Percentiles rank a stretch among this genome's conserved stretches.
Evolutionary conservation across 2,329 filamentous ascomycete species (phyloP).

Genomic region (Macroventuria anomochaeta): DNA sequence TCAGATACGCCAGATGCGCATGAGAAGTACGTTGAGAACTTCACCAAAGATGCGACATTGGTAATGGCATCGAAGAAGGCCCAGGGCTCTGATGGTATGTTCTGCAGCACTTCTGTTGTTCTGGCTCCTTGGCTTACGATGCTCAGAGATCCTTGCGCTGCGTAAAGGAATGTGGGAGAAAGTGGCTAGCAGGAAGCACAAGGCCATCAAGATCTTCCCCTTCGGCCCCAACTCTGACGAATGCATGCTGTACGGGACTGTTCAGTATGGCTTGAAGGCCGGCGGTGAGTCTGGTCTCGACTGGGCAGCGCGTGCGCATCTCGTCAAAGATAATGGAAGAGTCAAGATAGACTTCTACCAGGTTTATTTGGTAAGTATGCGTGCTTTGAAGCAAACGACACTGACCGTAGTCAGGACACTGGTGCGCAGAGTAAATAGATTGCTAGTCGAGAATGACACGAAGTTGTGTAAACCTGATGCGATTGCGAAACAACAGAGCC

Average conservation of each 20-base stretch:
- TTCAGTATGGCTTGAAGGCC: constrained; percentile 61
- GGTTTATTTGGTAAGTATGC: constrained; percentile 58
- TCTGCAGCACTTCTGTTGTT: neutral
- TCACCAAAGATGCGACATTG: constrained; percentile 58
- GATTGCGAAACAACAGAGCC: too few species aligned
- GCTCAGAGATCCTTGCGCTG: constrained; percentile 57
- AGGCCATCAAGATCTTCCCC: constrained; percentile 57
- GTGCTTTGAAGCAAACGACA: neutral
- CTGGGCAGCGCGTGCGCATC: constrained; percentile 62
- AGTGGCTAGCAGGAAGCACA: constrained; percentile 56
- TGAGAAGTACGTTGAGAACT: constrained; percentile 56
- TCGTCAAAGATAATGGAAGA: constrained; percentile 59
- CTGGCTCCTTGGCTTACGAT: neutral
- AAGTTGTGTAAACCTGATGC: neutral
- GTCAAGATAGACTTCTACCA: constrained; percentile 63
- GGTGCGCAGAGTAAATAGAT: constrained; percentile 21
- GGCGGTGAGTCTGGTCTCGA: constrained; percentile 56
- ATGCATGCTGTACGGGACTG: constrained; percentile 62
- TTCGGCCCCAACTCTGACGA: constrained; percentile 57
- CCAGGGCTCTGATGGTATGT: constrained; percentile 54
- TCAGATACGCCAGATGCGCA: constrained; percentile 58
- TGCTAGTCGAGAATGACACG: neutral
- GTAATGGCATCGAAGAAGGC: constrained; percentile 60
- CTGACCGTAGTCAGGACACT: constrained; percentile 27
- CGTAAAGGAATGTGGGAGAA: constrained; percentile 62